Base-by-base conservation (phyloP, 371 early-diverging fungal species). In the Gilbertella persicaria region DNA sequence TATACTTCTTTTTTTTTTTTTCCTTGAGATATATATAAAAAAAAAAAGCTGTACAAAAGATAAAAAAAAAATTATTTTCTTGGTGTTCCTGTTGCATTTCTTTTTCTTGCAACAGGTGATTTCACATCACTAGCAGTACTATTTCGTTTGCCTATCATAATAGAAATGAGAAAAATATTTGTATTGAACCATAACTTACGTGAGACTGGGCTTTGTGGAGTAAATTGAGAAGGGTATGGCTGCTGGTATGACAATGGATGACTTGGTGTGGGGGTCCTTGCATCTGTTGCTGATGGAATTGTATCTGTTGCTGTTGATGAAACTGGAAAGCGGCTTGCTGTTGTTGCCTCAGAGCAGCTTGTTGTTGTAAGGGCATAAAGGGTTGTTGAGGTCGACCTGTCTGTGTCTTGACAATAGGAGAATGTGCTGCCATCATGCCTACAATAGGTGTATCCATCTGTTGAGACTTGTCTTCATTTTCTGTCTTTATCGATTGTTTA, bases 371-470 rank as follows among this genome's bases (percentile, higher is more conserved):
- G n/a, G 47, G 40, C 4, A 50, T 48, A 12, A 50, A 44, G 12
- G 51, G 17, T 21, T 45, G 58, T 9, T 37, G 50, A 1, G 49
- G 36, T 38, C 39, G 40, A 10, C 51, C 54, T 17, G 46, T 56
- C 30, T 66, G 66, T 17, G 66, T 66, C 33, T 57, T 66, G 12
- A 66, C 66, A 26, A 66, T 49, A 20, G 66, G 66, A 2, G 66
- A 66, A 42, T 41, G 14, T 7, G 50, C 14, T 19, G 58, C 58
- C 52, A 38, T 28, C 4, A 29, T 41, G 28, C 36, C 14, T 5
- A 44, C 30, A 19, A 38, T 44, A 16, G 48, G 23, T 38, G 33
- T 54, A 23, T 37, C 23, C 29, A 33, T 50, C 10, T 38, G 40
- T 36, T 59, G 48, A 16, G 39, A 33, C 25, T 58, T 50, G 50